Percentiles rank a stretch among this genome's conserved stretches.
Conservation (phyloP, 176 grass and related monocot species). For the Dendrocalamus sinicus region DNA sequence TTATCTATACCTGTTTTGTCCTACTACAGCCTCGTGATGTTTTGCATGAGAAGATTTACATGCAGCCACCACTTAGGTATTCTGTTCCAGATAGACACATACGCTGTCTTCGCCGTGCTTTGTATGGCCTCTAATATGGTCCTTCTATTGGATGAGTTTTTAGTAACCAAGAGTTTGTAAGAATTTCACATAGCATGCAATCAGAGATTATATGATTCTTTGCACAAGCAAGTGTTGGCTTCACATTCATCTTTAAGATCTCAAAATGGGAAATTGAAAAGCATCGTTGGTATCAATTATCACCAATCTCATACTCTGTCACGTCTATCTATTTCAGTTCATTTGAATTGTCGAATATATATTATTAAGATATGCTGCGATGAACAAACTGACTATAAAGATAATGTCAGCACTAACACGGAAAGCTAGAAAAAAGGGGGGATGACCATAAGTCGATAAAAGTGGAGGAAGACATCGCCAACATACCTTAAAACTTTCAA, state of each 20-base stretch:
- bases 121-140: no score
- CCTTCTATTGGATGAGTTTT: background rate
- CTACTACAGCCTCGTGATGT: no score
- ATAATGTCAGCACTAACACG: background rate
- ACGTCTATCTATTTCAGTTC: background rate
- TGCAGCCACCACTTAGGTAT: no score
- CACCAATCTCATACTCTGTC: background rate
- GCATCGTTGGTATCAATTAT: background rate
- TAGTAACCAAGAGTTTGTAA: background rate
- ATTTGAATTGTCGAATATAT: background rate
- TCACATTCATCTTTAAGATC: no score
- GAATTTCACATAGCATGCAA: background rate
- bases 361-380: background rate
- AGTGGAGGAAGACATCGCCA: background rate
- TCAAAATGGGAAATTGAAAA: no score
- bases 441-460: background rate
- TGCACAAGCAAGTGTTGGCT: background rate
- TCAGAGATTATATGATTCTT: background rate
- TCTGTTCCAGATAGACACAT: no score
- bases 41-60: no score
- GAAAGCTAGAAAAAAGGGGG: background rate
- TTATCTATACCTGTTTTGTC: no score
- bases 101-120: no score
- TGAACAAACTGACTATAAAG: background rate
- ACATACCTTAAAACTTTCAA: conserved; percentile 94